These are phyloP conservation scores for Agrocybe pediades DNA, from an alignment of 768 basidiomycete genomes.

Conservation along the genomic window DNA sequence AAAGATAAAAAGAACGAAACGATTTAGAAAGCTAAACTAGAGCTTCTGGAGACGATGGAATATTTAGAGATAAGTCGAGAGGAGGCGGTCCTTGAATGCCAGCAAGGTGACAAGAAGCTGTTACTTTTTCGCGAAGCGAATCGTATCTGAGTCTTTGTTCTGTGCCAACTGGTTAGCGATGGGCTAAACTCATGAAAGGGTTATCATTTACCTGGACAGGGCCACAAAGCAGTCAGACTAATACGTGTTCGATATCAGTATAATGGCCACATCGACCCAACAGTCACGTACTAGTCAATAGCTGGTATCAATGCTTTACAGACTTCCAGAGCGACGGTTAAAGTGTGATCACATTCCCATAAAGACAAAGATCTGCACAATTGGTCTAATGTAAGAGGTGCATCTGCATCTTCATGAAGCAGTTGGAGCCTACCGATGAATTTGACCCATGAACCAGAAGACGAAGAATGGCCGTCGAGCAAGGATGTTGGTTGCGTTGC, in stretches of 20 bases:
- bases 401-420: background rate
- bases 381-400: constrained; percentile 6
- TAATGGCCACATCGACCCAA: background rate
- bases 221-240: constrained; percentile 61
- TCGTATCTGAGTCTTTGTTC: constrained; percentile 56
- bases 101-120: constrained; percentile 47
- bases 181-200: background rate
- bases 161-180: constrained; percentile 24
- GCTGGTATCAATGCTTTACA: constrained; percentile 61
- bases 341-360: constrained; percentile 61
- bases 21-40: constrained; percentile 25
- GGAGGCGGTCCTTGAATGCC: constrained; percentile 46
- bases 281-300: constrained; percentile 49
- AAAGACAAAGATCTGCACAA: constrained; percentile 50
- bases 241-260: constrained; percentile 9
- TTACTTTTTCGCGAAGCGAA: constrained; percentile 45
- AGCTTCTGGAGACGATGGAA: constrained; percentile 24
- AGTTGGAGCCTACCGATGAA: constrained; percentile 45
- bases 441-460: constrained; percentile 78
- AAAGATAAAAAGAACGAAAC: background rate
- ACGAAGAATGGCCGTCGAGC: constrained; percentile 65
- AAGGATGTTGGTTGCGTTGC: constrained; percentile 48
- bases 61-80: constrained; percentile 35
- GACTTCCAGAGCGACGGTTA: constrained; percentile 63
- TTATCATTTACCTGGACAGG: constrained; percentile 52